Evolutionary conservation across 805 yeast genomes (phyloP).

Genomic region (Candida lessepsii): DNA sequence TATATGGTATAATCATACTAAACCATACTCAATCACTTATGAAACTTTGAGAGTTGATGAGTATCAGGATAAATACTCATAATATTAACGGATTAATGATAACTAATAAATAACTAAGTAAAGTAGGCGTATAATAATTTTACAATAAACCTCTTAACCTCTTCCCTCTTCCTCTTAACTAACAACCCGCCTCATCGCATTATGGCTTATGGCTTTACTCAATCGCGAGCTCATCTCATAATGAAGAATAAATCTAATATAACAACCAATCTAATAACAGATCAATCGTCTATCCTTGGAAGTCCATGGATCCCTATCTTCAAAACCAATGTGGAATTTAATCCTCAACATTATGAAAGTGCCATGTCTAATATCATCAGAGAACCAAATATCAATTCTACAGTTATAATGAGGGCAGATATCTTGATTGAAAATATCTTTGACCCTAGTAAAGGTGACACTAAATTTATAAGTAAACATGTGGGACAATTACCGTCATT

Average conservation of each 20-base stretch:
- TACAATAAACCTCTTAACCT: no score
- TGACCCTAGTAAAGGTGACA: slow-evolving; percentile 33
- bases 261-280: slow-evolving; percentile 13
- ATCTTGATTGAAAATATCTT: slow-evolving; percentile 54
- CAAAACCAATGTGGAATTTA: slow-evolving; percentile 47
- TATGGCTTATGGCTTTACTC: no score
- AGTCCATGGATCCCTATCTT: slow-evolving; percentile 62
- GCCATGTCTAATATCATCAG: slow-evolving; percentile 79
- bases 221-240: slow-evolving; percentile 8
- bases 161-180: no score
- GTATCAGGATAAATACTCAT: no score
- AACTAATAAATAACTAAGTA: no score
- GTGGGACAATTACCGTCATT: slow-evolving; percentile 32
- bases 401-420: slow-evolving; percentile 88
- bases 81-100: no score
- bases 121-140: no score
- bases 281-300: slow-evolving; percentile 49
- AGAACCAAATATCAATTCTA: slow-evolving; percentile 89
- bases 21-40: no score
- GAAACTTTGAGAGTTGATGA: no score
- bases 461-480: slow-evolving; percentile 26
- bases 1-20: no score
- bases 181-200: no score
- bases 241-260: slow-evolving; percentile 7
- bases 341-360: slow-evolving; percentile 55